Evolutionary conservation across 2,329 filamentous ascomycete species (phyloP).

Genomic region (Bipolaris gigantea): DNA sequence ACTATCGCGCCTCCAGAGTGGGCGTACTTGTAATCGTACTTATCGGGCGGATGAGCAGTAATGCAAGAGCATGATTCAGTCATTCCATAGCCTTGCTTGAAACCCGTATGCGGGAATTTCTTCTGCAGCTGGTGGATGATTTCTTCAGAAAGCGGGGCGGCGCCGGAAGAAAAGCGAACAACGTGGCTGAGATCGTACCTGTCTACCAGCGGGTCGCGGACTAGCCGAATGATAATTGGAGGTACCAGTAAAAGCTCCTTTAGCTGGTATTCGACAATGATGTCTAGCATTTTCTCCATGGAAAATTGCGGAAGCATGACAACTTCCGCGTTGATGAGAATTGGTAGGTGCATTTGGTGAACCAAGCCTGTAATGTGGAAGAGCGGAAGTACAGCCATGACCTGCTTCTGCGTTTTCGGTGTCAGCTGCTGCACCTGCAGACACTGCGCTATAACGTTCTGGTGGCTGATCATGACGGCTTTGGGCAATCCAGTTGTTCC

Average conservation of each 20-base stretch:
- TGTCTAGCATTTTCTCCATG: slow-evolving; percentile 55
- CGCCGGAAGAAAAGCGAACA: slow-evolving; percentile 61
- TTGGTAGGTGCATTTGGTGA: slow-evolving; percentile 61
- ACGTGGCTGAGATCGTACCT: slow-evolving; percentile 62
- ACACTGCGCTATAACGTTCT: slow-evolving; percentile 57
- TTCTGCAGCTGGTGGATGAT: slow-evolving; percentile 59
- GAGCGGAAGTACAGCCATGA: slow-evolving; percentile 39
- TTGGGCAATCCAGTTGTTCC: slow-evolving; percentile 46
- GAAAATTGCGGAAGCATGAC: slow-evolving; percentile 66
- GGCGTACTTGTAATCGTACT: slow-evolving; percentile 61
- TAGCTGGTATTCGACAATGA: slow-evolving; percentile 52
- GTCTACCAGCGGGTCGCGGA: slow-evolving; percentile 58
- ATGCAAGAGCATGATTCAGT: slow-evolving; percentile 67
- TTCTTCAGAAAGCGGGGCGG: slow-evolving; percentile 61
- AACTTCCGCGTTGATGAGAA: slow-evolving; percentile 66
- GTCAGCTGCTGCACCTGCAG: slow-evolving; percentile 55
- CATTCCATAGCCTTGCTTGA: slow-evolving; percentile 71
- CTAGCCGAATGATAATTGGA: slow-evolving; percentile 62
- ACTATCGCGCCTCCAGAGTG: slow-evolving; percentile 60
- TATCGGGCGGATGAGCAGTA: slow-evolving; percentile 60
- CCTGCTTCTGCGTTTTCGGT: slow-evolving; percentile 46
- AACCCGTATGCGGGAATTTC: slow-evolving; percentile 62
- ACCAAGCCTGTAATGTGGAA: slow-evolving; percentile 45
- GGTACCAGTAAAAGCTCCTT: slow-evolving; percentile 58
- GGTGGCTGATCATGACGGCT: slow-evolving; percentile 42